Evolutionary conservation across 208 protist species (phyloP), one percentile per base, ranked within the genome.

Genomic region (Wallacemonas rigidus): DNA sequence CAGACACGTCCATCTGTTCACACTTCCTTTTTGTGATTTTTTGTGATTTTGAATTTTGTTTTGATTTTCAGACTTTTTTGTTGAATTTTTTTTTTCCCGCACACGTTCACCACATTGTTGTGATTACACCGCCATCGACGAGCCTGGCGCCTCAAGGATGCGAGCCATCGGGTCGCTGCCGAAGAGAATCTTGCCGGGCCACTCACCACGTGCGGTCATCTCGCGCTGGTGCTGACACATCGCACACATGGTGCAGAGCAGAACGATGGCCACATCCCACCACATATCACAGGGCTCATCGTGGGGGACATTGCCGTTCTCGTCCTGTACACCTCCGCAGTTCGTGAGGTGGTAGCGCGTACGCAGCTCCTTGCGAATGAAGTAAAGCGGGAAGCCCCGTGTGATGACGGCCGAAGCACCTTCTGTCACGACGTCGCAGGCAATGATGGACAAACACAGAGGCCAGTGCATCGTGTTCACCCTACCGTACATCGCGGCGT

Each of bases 151-250:
- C 15, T 57, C 53, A 5, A 57, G 53, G 14, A 57, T n/a, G 53
- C 17, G 53, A 5, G 5, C 15, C 5, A 17, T 57, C 15, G 69
- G 61, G 12, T 36, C 26, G 45, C 8, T 43, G 41, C 73, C 69
- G 41, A 82, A 79, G 53, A 86, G 43, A 0, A 79, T 57, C 17
- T 69, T 70, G 12, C 82, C 82, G 0, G 75, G 74, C 75, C 82
- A 84, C 54, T 87, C 82, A 11, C 73, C 82, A 15, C 63, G 78
- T 36, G 56, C 41, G 12, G 69, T 60, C 73, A 87, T 82, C 72
- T 87, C 78, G 8, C 82, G 78, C 45, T 83, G 75, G 44, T 87
- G 78, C 79, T 87, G 82, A 55, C 79, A 78, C 3, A 79, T 60
- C 17, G 71, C 70, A 53, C 77, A 87, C 9, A 60, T 17, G 15